Percentiles rank a stretch among this genome's conserved stretches.
phyloP scores from a whole-genome alignment of 1,139 yeast species.

The Yamadazyma sp. region DNA sequence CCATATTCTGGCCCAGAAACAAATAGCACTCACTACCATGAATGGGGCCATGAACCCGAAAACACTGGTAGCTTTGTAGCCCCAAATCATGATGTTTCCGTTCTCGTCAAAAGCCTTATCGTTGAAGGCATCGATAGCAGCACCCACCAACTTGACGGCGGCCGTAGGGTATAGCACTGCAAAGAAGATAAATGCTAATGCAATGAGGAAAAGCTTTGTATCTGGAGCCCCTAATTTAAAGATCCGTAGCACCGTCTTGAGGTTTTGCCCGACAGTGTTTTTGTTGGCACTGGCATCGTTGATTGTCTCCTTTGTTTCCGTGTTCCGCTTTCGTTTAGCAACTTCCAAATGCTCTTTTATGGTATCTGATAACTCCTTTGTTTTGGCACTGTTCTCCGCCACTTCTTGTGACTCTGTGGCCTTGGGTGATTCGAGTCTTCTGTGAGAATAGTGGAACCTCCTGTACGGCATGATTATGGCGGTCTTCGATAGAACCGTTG shows the following conservation, averaged over 20 bases:
- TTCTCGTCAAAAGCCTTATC: constrained; percentile 35
- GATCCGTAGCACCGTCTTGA: constrained; percentile 38
- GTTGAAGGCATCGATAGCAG: constrained; percentile 47
- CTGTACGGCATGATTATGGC: neutral
- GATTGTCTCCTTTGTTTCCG: constrained; percentile 34
- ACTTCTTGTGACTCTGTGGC: neutral
- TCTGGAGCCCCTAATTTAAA: constrained; percentile 44
- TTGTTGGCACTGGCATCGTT: constrained; percentile 26
- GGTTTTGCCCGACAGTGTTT: constrained; percentile 34
- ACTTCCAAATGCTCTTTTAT: constrained; percentile 32
- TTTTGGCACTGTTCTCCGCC: neutral
- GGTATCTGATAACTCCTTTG: constrained; percentile 18
- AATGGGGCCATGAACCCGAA: constrained; percentile 48
- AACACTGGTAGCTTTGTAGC: constrained; percentile 43
- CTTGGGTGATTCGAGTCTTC: neutral
- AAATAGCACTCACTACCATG: constrained; percentile 44
- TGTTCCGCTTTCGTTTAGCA: constrained; percentile 26
- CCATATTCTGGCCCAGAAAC: constrained; percentile 54
- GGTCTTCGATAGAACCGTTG: neutral
- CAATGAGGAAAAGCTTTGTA: constrained; percentile 36
- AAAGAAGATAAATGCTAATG: constrained; percentile 43
- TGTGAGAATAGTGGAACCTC: neutral
- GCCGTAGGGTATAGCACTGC: constrained; percentile 50
- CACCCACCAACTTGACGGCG: constrained; percentile 48
- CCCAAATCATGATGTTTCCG: constrained; percentile 47